These are phyloP conservation scores for Pyrus communis DNA, from an alignment of 306 rosid genomes.

Conservation along the genomic window DNA sequence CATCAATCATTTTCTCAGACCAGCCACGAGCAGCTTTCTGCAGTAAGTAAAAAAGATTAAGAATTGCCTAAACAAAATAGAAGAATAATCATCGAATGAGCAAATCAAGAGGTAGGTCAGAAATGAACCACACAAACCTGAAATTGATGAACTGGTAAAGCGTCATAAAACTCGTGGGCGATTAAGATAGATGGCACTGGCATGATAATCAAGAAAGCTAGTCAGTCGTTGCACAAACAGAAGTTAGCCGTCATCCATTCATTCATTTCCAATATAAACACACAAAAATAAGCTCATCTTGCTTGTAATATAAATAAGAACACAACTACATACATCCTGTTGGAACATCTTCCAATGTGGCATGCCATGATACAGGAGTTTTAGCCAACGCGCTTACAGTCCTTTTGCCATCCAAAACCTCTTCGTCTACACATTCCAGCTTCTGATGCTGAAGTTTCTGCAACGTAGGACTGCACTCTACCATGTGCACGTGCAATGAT, in stretches of 20 bases:
- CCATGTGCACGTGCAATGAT: conserved; percentile 71
- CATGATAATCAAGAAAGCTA: conserved; percentile 9
- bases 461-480: conserved; percentile 84
- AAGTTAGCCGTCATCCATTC: background rate
- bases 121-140: conserved; percentile 46
- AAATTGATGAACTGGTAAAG: conserved; percentile 90
- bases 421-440: conserved; percentile 58
- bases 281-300: background rate
- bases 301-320: background rate
- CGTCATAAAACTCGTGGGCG: conserved; percentile 93
- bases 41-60: background rate
- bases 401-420: conserved; percentile 34
- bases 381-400: conserved; percentile 56
- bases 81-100: background rate
- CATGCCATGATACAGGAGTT: conserved; percentile 88
- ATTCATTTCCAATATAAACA: background rate
- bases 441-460: conserved; percentile 76
- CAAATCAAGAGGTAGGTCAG: background rate
- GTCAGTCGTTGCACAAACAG: background rate
- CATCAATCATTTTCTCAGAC: conserved; percentile 90
- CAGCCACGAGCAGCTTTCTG: conserved; percentile 83
- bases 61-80: background rate
- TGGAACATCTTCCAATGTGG: conserved; percentile 83
- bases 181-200: conserved; percentile 77
- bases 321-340: conserved; percentile 63